Conservation (phyloP, 2,329 filamentous ascomycete genomes). For the Bipolaris bicolor region DNA sequence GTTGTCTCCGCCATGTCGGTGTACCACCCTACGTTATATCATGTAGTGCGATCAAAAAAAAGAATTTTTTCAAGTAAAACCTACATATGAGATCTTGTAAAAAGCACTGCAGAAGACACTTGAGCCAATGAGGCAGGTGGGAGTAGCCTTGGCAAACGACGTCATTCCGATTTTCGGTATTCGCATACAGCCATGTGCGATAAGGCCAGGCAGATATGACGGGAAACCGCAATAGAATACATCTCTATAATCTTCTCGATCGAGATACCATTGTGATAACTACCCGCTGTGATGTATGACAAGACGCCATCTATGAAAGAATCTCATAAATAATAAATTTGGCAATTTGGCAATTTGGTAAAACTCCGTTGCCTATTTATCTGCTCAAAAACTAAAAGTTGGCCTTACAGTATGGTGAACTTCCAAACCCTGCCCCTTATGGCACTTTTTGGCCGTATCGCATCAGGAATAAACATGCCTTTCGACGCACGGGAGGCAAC, state of each 20-base stretch:
- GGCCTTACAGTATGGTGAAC: conserved; percentile 13
- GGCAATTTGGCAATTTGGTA: background rate
- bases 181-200: conserved; percentile 13
- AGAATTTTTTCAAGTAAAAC: no score
- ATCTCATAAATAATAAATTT: conserved; percentile 8
- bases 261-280: conserved; percentile 8
- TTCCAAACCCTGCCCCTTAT: background rate
- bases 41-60: background rate
- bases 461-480: conserved; percentile 34
- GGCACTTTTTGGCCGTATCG: conserved; percentile 17
- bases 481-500: conserved; percentile 65
- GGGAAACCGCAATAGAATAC: conserved; percentile 19
- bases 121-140: conserved; percentile 26
- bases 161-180: conserved; percentile 34
- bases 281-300: conserved; percentile 9
- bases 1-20: background rate
- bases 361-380: background rate
- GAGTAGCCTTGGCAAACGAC: conserved; percentile 19
- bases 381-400: background rate
- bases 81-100: no score
- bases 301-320: background rate
- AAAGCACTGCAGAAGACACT: background rate
- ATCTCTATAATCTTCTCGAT: background rate
- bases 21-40: background rate
- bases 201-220: conserved; percentile 25